Evolutionary conservation across 306 rosid species (phyloP), one percentile per base, ranked within the genome.

Genomic region (Geum urbanum): DNA sequence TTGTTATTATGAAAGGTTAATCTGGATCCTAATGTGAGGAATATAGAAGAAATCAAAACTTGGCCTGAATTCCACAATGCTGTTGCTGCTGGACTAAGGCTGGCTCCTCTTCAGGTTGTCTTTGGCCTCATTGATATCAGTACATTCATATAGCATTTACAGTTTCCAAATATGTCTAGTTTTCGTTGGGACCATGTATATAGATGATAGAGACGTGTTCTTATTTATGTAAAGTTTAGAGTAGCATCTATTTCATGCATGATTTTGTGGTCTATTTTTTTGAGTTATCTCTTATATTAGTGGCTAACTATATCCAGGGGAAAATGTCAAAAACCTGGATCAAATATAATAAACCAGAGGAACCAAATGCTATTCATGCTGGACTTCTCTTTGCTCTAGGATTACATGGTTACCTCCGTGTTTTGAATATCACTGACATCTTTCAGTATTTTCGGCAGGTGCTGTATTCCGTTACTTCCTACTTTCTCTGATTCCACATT

Each of bases 31-130:
- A 88, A 74, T 77, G 78, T 87, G 72, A 86, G 96, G 84, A 92
- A 92, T 78, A 79, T 92, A 71, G 91, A 86, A 81, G 98, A 92
- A 76, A 87, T 92, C 64, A 92, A 85, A 79, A 81, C 91, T 43
- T 92, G 98, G 98, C 97, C 97, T 12, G 98, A 92, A 84, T 92
- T 92, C 85, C 92, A 88, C 86, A 90, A 90, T 88, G 92, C 97
- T 82, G 96, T 92, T 76, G 94, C 96, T 72, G 96, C 97, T 73
- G 98, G 98, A 67, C 88, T 90, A 66, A 88, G 98, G 85, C 85
- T 92, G 77, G 98, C 97, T 49, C 91, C 98, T 39, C 92, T 90
- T 67, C 97, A 92, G 98, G 98, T 92, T 53, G 67, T 61, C 37
- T 24, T 9, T 4, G 18, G 18, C 50, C 44, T 18, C 4, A 13